Conservation (phyloP, 139 green algal genomes). For the Volvox africanus region DNA sequence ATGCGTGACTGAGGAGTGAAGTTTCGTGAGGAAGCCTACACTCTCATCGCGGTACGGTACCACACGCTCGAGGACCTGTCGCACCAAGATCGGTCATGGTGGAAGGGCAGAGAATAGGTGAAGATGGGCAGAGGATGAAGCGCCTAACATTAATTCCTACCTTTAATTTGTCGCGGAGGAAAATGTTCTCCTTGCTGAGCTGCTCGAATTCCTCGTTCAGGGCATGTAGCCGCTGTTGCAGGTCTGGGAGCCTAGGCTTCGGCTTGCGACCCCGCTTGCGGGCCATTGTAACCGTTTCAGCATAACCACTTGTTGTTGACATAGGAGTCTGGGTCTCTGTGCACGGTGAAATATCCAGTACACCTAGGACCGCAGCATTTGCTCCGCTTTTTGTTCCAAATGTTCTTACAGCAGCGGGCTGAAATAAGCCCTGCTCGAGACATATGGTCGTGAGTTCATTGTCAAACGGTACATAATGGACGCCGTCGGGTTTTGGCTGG, state of each 20-base stretch:
- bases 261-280: conserved; percentile 19
- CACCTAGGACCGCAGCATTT: neutral
- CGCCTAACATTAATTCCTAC: neutral
- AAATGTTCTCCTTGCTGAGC: neutral
- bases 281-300: neutral
- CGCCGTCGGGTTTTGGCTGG: too few species aligned
- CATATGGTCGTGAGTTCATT: neutral
- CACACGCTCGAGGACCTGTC: conserved; percentile 23
- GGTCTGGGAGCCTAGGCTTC: neutral
- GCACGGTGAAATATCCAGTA: neutral
- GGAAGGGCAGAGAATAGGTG: neutral
- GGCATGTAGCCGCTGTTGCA: neutral
- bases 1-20: neutral
- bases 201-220: neutral
- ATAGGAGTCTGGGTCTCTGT: neutral
- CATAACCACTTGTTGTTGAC: neutral
- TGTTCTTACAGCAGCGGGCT: neutral
- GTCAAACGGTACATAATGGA: neutral
- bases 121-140: neutral
- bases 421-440: neutral
- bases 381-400: neutral
- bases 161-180: conserved; percentile 28
- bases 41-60: conserved; percentile 27
- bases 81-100: neutral
- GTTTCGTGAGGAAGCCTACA: neutral